Evolutionary conservation across 2,329 filamentous ascomycete genomes (phyloP).

Genomic region (Neonectria ditissima): DNA sequence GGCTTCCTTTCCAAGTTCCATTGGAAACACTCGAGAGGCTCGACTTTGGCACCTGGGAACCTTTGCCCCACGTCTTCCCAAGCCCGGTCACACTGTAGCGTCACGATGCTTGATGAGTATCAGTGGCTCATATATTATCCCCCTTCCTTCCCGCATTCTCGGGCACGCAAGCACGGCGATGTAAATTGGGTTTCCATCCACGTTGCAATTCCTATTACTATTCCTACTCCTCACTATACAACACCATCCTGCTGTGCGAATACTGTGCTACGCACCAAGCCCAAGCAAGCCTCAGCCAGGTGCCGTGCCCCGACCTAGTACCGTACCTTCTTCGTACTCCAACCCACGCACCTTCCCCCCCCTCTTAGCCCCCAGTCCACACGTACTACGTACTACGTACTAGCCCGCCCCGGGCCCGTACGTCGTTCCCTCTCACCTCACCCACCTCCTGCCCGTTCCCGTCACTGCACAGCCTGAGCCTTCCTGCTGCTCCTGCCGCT

Average conservation of each 20-base stretch:
- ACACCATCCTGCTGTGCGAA: too few relatives aligned
- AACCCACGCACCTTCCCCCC: conserved; percentile 1
- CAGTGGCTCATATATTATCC: conserved; percentile 9
- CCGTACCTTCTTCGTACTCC: background rate
- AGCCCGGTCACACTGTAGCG: background rate
- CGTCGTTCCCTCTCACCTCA: conserved; percentile 6
- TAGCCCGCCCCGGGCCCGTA: background rate
- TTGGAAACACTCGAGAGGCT: background rate
- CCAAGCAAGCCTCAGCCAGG: background rate
- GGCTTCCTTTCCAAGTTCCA: background rate
- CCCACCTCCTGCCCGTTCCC: background rate
- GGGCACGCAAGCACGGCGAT: background rate
- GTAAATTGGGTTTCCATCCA: background rate
- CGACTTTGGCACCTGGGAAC: conserved; percentile 8
- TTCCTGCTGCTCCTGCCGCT: background rate
- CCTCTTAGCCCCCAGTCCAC: background rate
- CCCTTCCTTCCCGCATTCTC: background rate
- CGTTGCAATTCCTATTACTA: too few relatives aligned
- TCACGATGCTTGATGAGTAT: background rate
- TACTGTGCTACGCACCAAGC: too few relatives aligned
- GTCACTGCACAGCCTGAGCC: background rate
- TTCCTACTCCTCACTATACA: too few relatives aligned
- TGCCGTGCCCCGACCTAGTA: background rate
- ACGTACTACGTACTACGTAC: too few relatives aligned
- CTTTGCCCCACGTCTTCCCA: background rate